A percentile compares a stretch with the other conserved stretches of the same genome.
Conservation (phyloP, 2,329 filamentous ascomycete species). For the Coniochaeta hoffmannii region DNA sequence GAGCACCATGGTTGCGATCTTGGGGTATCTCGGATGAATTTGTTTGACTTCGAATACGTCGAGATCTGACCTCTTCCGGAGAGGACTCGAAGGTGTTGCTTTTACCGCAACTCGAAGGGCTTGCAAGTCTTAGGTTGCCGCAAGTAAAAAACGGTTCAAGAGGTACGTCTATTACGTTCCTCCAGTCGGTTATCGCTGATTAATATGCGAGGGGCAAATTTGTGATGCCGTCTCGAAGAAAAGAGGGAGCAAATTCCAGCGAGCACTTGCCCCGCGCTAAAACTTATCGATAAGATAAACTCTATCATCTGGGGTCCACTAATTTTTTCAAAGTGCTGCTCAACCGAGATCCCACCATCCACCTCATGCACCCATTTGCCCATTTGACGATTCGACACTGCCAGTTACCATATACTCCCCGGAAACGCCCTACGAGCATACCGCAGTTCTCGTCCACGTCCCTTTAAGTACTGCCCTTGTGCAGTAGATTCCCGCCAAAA, state of each 20-base stretch:
- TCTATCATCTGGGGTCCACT: background rate
- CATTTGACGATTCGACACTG: background rate
- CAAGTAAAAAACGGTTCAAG: background rate
- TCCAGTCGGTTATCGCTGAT: background rate
- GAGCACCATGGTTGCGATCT: slow-evolving; percentile 41
- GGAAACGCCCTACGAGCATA: background rate
- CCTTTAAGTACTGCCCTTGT: background rate
- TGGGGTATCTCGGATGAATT: background rate
- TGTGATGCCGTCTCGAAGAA: slow-evolving; percentile 12
- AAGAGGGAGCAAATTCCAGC: slow-evolving; percentile 15
- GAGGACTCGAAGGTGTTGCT: background rate
- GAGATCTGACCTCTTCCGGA: background rate
- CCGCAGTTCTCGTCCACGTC: background rate
- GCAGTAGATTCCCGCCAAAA: slow-evolving; percentile 34
- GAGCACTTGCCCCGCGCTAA: background rate
- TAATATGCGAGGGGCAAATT: slow-evolving; percentile 34
- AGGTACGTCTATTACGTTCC: background rate
- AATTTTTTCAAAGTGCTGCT: background rate
- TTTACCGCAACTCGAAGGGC: background rate
- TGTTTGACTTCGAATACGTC: background rate
- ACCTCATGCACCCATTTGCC: too few species aligned
- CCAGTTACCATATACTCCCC: too few species aligned
- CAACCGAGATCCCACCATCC: background rate
- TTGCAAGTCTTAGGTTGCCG: background rate
- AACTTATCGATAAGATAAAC: slow-evolving; percentile 12